phyloP scores from a whole-genome alignment of 768 basidiomycete species.

The Collybiopsis confluens region DNA sequence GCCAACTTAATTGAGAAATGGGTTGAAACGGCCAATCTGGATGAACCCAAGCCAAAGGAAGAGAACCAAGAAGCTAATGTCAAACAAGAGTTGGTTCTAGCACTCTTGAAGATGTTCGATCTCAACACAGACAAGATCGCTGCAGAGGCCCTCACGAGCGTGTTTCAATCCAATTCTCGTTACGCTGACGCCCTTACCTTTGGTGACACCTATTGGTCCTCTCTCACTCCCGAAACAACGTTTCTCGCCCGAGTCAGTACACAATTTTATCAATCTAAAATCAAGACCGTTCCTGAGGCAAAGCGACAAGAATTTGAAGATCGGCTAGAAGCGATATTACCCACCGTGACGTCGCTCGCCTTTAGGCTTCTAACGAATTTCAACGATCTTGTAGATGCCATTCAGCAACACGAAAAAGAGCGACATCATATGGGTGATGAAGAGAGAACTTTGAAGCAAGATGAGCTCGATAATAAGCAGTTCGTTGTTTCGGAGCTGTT shows the following conservation, averaged over 20 bases:
- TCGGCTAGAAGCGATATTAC: slow-evolving; percentile 65
- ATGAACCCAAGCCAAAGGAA: slow-evolving; percentile 27
- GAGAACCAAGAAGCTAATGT: slow-evolving; percentile 17
- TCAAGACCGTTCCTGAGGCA: too few relatives aligned
- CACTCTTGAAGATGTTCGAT: slow-evolving; percentile 59
- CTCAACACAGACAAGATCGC: slow-evolving; percentile 55
- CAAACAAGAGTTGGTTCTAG: slow-evolving; percentile 27
- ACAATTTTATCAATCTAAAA: slow-evolving; percentile 54
- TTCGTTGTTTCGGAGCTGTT: slow-evolving; percentile 63
- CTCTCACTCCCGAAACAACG: slow-evolving; percentile 67
- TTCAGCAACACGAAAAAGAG: background rate
- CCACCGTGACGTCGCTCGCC: slow-evolving; percentile 81
- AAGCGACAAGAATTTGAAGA: slow-evolving; percentile 55
- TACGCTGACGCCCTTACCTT: slow-evolving; percentile 69
- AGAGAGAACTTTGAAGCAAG: slow-evolving; percentile 13
- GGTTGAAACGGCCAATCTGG: slow-evolving; percentile 56
- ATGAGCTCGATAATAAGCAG: slow-evolving; percentile 36
- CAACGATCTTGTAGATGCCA: slow-evolving; percentile 35
- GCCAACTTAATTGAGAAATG: slow-evolving; percentile 69
- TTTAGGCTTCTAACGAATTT: slow-evolving; percentile 69
- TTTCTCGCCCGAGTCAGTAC: slow-evolving; percentile 83
- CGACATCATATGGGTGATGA: background rate
- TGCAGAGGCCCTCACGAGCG: slow-evolving; percentile 67
- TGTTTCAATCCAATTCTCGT: slow-evolving; percentile 64
- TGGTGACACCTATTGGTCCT: slow-evolving; percentile 71